Conservation (phyloP, 2,329 filamentous ascomycete species). For the Chaetomiaceae sp. region DNA sequence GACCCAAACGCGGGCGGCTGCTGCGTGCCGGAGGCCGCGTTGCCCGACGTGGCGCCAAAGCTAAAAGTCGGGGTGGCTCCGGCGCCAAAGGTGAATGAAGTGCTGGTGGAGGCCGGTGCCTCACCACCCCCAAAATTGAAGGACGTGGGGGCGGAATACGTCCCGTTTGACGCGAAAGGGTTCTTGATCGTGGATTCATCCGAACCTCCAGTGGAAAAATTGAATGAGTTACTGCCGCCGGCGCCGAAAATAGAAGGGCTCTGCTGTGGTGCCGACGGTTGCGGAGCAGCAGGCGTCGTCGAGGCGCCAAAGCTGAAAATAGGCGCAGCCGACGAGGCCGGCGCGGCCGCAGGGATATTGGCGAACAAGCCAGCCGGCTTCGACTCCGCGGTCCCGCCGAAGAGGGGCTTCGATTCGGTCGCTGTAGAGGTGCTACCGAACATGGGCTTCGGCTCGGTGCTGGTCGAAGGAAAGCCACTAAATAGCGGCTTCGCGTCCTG, state of each 20-base stretch:
- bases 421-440: constrained; percentile 26
- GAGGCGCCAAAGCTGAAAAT: constrained; percentile 20
- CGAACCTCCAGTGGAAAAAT: constrained; percentile 31
- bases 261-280: constrained; percentile 12
- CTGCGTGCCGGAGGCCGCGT: constrained; percentile 11
- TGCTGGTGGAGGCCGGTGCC: constrained; percentile 18
- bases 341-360: constrained; percentile 5
- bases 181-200: constrained; percentile 32
- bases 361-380: constrained; percentile 22
- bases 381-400: constrained; percentile 3
- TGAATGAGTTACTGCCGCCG: constrained; percentile 32
- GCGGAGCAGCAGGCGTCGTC: constrained; percentile 15
- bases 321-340: constrained; percentile 9
- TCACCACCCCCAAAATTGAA: constrained; percentile 37
- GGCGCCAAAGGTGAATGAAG: constrained; percentile 25
- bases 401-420: constrained; percentile 26
- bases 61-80: constrained; percentile 31
- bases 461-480: constrained; percentile 20
- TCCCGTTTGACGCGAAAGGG: constrained; percentile 31
- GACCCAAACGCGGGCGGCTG: constrained; percentile 13
- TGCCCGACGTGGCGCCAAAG: constrained; percentile 31
- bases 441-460: constrained; percentile 23
- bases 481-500: constrained; percentile 29
- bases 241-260: constrained; percentile 26
- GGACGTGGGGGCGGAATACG: constrained; percentile 25